Base-by-base conservation (phyloP, 108 stramenopile species). In the Cyclotella baltica region DNA sequence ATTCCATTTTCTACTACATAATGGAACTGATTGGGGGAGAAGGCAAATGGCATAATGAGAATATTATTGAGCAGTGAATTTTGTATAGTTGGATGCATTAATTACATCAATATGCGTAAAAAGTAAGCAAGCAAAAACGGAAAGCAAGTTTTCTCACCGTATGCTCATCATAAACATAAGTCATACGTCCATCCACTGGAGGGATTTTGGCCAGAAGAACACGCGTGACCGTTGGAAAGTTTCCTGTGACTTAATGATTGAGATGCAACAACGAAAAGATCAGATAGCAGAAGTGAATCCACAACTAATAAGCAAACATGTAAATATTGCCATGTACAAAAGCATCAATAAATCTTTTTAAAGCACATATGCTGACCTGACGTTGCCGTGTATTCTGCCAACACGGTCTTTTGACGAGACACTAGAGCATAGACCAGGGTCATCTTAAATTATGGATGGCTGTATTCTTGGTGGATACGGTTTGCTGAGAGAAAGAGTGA, bases 161-260 rank as follows among this genome's bases (percentile, higher is more conserved):
- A 58, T 84, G 74, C 38, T 80, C 63, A 75, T 91, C 87, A 53
- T 89, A 88, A 53, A 85, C 87, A 74, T 92, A 96, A 27, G 93
- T 93, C 93, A 93, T 92, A 29, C 85, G 80, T n/a, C 91, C 89
- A 87, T 97, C 97, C 50, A 81, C 73, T 9, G 80, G 72, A 5
- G 96, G 96, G 62, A 99, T 99, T 62, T 97, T 98, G 30, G 90
- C 88, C 22, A 99, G 85, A 18, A 99, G 86, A 4, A 98, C 96
- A 40, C 98, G 81, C 1, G 99, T 98, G 10, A 99, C 95, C 1
- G 98, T 98, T 9, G 99, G 97, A 62, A 99, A 99, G 78, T 99
- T 99, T 37, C 96, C 96, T 71, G 96, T 91, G 29, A 88, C 95
- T 93, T 62, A 46, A n/a, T 29, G 31, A 66, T 50, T 59, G 38